Conservation (phyloP, 2,329 filamentous ascomycete genomes). For the Talaromyces atroroseus region DNA sequence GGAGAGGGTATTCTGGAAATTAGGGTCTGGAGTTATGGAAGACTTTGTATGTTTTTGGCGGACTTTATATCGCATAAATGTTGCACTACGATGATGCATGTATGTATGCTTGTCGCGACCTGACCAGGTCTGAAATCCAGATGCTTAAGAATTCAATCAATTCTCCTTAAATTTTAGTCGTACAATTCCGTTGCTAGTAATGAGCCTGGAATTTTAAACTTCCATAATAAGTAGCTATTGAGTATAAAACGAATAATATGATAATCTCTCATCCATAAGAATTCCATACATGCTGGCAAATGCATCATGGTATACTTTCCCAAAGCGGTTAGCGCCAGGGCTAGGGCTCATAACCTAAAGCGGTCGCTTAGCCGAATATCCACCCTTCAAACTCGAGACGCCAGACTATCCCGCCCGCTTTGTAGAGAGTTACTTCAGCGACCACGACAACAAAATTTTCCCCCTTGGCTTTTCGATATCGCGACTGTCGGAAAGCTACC, state of each 20-base stretch:
- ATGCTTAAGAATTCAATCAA: too few species aligned
- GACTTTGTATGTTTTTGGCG: slow-evolving; percentile 17
- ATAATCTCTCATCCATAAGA: too few species aligned
- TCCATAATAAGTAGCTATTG: too few species aligned
- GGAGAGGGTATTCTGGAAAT: slow-evolving; percentile 49
- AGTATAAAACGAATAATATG: too few species aligned
- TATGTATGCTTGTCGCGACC: slow-evolving; percentile 20
- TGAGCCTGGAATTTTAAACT: too few species aligned
- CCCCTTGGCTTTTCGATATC: slow-evolving; percentile 40
- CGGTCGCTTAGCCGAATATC: slow-evolving; percentile 41
- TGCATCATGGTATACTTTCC: slow-evolving; percentile 7
- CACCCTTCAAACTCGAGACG: slow-evolving; percentile 27
- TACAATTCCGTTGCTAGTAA: too few species aligned
- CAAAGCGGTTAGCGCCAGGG: slow-evolving; percentile 22
- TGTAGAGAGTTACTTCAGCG: slow-evolving; percentile 27
- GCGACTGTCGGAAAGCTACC: slow-evolving; percentile 39
- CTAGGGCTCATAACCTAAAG: slow-evolving; percentile 37
- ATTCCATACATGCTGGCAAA: too few species aligned
- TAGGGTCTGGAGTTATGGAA: slow-evolving; percentile 17
- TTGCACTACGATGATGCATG: slow-evolving; percentile 26
- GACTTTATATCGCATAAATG: slow-evolving; percentile 22
- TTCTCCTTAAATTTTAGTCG: too few species aligned
- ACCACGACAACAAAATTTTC: slow-evolving; percentile 31
- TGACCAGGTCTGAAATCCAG: slow-evolving; percentile 15
- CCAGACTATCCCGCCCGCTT: slow-evolving; percentile 23